Percentiles rank a stretch among this genome's conserved stretches.
phyloP scores from a whole-genome alignment of 768 basidiomycete species.

The Crassisporium funariophilum region DNA sequence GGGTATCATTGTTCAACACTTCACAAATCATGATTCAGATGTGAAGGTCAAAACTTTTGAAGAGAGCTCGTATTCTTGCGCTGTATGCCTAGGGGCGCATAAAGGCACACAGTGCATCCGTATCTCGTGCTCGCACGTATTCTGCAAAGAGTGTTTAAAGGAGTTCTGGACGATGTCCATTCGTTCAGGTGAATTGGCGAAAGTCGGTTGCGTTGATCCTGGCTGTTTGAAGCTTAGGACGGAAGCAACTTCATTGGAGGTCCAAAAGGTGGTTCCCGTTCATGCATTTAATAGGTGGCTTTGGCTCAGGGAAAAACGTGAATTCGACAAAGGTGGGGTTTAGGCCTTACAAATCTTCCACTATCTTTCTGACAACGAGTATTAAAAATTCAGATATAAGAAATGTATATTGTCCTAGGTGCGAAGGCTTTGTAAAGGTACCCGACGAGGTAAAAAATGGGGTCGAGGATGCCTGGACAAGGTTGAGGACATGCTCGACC shows the following conservation, averaged over 20 bases:
- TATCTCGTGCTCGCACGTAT: slow-evolving; percentile 72
- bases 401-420: slow-evolving; percentile 2
- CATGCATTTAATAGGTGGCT: slow-evolving; percentile 70
- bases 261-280: slow-evolving; percentile 63
- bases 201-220: slow-evolving; percentile 76
- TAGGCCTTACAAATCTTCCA: too few relatives aligned
- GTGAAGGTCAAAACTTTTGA: slow-evolving; percentile 53
- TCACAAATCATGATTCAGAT: slow-evolving; percentile 49
- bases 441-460: neutral
- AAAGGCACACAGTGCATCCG: slow-evolving; percentile 74
- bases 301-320: slow-evolving; percentile 69
- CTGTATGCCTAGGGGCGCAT: slow-evolving; percentile 67
- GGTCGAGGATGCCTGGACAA: slow-evolving; percentile 2
- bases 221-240: slow-evolving; percentile 62
- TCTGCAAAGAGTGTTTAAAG: slow-evolving; percentile 72
- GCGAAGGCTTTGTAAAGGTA: neutral
- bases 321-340: slow-evolving; percentile 67
- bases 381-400: neutral
- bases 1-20: slow-evolving; percentile 43
- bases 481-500: neutral
- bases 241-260: slow-evolving; percentile 66
- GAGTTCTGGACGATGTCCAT: slow-evolving; percentile 82
- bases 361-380: neutral
- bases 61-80: slow-evolving; percentile 61
- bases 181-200: slow-evolving; percentile 68